Base-by-base conservation (phyloP, 768 basidiomycete genomes). In the Tephrocybe sp. region DNA sequence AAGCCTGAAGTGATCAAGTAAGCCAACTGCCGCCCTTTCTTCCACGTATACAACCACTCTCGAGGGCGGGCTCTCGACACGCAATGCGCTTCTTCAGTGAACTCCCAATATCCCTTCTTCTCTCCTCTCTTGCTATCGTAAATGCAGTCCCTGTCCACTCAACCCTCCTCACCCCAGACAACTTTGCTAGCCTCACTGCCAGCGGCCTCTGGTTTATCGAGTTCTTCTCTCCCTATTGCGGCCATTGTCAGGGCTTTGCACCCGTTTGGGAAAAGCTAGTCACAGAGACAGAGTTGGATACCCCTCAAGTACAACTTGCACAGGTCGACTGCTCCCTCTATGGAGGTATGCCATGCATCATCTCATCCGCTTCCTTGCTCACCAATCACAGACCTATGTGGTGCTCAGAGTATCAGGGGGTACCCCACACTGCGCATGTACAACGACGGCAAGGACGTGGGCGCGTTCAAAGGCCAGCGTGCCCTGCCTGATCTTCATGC, bases 171-270 rank as follows among this genome's bases (percentile, higher is more conserved):
- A 83, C 78, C 0, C 79, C 84, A 3, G 76, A 80, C 38, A 79
- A 76, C 53, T 90, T 92, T 64, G 62, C 77, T 9, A 48, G 69
- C 12, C 72, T 79, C 0, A 74, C 80, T 16, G 58, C 75, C 0
- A 58, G 74, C 0, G 89, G 87, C n/a, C 69, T 83, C 4, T 89
- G 86, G 86, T 83, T 95, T 51, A 72, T 96, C 41, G 92, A 96
- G 59, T 87, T 89, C 65, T 97, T 82, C 64, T 93, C 90, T 1
- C 94, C 94, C 0, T 86, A 84, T 60, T 97, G 94, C 59, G 63
- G 66, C 4, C 93, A 96, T 62, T 97, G 93, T 66, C 74, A 76
- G 26, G 64, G 70, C 0, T 96, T 97, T 57, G 84, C 82, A 9
- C 87, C 93, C 0, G 92, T 86, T 22, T 97, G 94, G 92, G 73